Base-by-base conservation (phyloP, 306 rosid species). In the Adenanthera pavonina region DNA sequence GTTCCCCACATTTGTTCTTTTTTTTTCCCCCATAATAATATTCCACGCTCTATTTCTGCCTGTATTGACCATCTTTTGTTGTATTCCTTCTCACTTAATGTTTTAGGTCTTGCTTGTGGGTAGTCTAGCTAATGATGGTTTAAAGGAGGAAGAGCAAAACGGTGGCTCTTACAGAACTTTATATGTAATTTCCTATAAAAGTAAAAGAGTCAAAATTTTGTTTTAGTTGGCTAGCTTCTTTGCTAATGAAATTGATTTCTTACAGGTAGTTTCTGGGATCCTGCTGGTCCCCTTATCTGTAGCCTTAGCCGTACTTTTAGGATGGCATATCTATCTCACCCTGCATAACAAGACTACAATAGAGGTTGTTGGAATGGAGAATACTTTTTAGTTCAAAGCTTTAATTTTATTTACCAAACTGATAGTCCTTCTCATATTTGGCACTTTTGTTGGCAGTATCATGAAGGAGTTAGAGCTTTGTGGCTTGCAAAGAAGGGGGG, bases 401-500 rank as follows among this genome's bases (percentile, higher is more conserved):
- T 33, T 70, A 72, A 54, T 78, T 75, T 75, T 79, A 62, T 57
- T 82, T 19, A 57, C 51, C 72, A 72, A 82, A 77, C 69, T 69
- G 61, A 68, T 69, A 48, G 57, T 35, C 72, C 72, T 76, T 81
- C 88, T 88, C 30, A 80, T 34, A 40, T 62, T 79, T 41, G 74
- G 69, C 56, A 57, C 54, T 84, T 82, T 11, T 85, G 67, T 80
- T 84, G 74, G 83, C 90, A 95, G 99, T 91, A 93, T 85, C 86
- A 92, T 72, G 99, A 95, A 88, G 99, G 99, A 64, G 97, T 95
- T 69, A 93, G 98, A 83, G 97, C 98, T 62, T 87, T 95, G 90
- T 92, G 96, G 98, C 98, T 95, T 84, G 96, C 92, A 14, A 96
- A 93, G 92, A 93, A 95, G 88, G 98, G 94, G 77, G 99, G 99